phyloP scores from a whole-genome alignment of 192 early-diverging fungal genomes.

The Umbelopsis isabellina region DNA sequence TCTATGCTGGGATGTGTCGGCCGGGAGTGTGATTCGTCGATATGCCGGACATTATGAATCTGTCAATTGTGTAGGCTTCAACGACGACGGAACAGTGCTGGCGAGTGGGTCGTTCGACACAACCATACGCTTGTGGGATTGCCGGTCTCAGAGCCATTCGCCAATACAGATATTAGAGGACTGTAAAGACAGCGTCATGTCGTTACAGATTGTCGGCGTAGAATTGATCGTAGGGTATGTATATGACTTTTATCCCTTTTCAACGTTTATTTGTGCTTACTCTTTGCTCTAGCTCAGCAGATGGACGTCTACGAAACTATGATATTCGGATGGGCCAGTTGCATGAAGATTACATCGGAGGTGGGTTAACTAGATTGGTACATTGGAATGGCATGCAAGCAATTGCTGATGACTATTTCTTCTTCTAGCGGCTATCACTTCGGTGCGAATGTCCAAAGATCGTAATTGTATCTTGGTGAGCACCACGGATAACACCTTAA shows the following conservation, averaged over 20 bases:
- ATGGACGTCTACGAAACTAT: conserved; percentile 82
- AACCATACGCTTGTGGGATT: conserved; percentile 80
- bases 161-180: conserved; percentile 87
- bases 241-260: neutral
- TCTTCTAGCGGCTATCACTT: conserved; percentile 75
- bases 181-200: conserved; percentile 84
- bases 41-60: conserved; percentile 82
- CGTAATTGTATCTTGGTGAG: conserved; percentile 75
- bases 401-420: neutral
- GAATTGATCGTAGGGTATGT: conserved; percentile 78
- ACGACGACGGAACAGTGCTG: conserved; percentile 73
- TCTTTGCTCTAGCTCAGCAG: conserved; percentile 60
- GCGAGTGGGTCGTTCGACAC: conserved; percentile 78
- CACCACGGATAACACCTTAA: conserved; percentile 77
- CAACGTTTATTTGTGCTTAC: no score
- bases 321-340: conserved; percentile 83
- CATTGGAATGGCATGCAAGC: neutral
- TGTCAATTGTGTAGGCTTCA: conserved; percentile 85
- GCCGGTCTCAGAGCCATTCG: conserved; percentile 58
- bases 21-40: conserved; percentile 70
- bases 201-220: conserved; percentile 66
- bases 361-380: conserved; percentile 38
- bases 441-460: conserved; percentile 66
- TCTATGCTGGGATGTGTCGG: conserved; percentile 85
- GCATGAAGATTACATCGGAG: conserved; percentile 70